Conservation (phyloP, 306 rosid species). For the Corylus heterophylla region DNA sequence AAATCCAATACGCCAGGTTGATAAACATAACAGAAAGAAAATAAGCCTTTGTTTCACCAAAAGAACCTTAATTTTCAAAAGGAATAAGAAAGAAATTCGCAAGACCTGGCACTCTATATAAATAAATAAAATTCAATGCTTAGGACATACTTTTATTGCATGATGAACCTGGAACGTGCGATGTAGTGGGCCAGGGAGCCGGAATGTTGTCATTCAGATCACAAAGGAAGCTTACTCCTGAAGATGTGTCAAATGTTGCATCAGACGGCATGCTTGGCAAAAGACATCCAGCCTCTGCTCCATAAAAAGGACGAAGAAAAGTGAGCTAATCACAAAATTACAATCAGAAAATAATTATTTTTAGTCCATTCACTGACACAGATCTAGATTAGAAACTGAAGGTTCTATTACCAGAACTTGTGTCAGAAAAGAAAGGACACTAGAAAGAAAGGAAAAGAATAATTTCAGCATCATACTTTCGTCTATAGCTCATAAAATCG, state of each 20-base stretch:
- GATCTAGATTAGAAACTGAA: not conserved
- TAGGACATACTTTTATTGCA: conserved; percentile 75
- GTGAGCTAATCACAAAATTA: conserved; percentile 9
- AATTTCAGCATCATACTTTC: not conserved
- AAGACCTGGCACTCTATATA: not conserved
- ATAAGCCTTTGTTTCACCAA: conserved; percentile 2
- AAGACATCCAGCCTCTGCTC: conserved; percentile 88
- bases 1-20: conserved; percentile 21
- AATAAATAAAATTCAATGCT: conserved; percentile 5
- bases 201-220: conserved; percentile 96
- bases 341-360: not conserved
- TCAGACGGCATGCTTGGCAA: conserved; percentile 94
- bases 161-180: conserved; percentile 63
- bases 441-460: not conserved
- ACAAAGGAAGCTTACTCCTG: conserved; percentile 89
- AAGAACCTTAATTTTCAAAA: conserved; percentile 1
- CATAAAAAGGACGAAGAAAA: conserved; percentile 28
- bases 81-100: not conserved
- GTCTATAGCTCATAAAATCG: not conserved
- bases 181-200: conserved; percentile 90
- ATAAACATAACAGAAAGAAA: conserved; percentile 14
- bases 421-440: not conserved
- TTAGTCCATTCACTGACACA: not conserved
- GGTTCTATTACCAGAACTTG: not conserved
- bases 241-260: conserved; percentile 71